phyloP scores from a whole-genome alignment of 306 rosid genomes.

The Carpinus fangiana region DNA sequence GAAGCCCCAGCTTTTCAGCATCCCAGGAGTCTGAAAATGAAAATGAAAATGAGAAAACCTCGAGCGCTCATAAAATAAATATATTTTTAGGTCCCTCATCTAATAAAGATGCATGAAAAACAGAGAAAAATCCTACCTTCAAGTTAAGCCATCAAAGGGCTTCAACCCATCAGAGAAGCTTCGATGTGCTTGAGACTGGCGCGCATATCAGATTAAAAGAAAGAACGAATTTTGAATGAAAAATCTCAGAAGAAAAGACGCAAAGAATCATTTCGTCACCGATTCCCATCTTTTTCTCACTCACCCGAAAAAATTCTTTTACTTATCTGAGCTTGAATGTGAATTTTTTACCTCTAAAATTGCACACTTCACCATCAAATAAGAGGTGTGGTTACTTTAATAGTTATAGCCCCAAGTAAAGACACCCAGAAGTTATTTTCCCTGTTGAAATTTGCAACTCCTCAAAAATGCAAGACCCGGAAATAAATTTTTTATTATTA shows the following conservation, averaged over 20 bases:
- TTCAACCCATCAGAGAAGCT: constrained; percentile 12
- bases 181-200: neutral
- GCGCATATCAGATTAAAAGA: constrained; percentile 23
- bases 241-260: constrained; percentile 58
- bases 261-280: constrained; percentile 52
- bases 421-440: neutral
- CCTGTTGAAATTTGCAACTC: constrained; percentile 14
- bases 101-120: neutral
- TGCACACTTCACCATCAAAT: neutral
- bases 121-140: neutral
- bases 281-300: constrained; percentile 34
- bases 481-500: constrained; percentile 3
- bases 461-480: constrained; percentile 22
- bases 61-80: constrained; percentile 15
- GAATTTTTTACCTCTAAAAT: constrained; percentile 21
- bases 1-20: neutral
- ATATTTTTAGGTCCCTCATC: neutral
- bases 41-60: constrained; percentile 8
- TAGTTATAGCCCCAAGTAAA: neutral
- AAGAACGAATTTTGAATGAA: constrained; percentile 45
- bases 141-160: neutral
- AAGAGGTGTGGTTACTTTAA: neutral
- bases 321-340: constrained; percentile 37
- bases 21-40: constrained; percentile 22
- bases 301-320: constrained; percentile 19